phyloP scores from a whole-genome alignment of 768 basidiomycete genomes.

The Leucocoprinus leucothites region DNA sequence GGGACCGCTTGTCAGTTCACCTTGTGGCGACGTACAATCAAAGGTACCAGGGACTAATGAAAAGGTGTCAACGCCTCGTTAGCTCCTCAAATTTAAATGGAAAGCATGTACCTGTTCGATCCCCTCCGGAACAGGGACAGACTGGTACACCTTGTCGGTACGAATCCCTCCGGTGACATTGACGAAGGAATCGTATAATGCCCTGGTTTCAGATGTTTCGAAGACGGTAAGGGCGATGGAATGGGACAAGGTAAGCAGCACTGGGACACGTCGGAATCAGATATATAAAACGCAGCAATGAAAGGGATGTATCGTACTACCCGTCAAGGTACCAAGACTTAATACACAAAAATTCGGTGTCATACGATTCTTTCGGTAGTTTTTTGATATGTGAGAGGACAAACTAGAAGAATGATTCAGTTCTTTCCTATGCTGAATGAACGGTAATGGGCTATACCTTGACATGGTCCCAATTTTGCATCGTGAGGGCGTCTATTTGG shows the following conservation, averaged over 20 bases:
- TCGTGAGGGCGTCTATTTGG: conserved; percentile 86
- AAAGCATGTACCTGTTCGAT: conserved; percentile 63
- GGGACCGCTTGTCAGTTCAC: conserved; percentile 85
- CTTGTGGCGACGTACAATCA: conserved; percentile 64
- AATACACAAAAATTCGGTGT: conserved; percentile 93
- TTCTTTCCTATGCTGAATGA: neutral
- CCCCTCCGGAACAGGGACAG: conserved; percentile 78
- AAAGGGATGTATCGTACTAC: too few species aligned
- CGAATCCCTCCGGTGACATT: conserved; percentile 87
- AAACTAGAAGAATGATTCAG: conserved; percentile 50
- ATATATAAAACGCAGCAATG: too few species aligned
- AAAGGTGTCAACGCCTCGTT: neutral
- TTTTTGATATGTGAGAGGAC: conserved; percentile 83
- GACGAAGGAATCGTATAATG: conserved; percentile 74
- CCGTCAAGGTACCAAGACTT: conserved; percentile 98
- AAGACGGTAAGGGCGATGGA: conserved; percentile 83
- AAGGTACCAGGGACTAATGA: conserved; percentile 67
- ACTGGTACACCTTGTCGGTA: conserved; percentile 63
- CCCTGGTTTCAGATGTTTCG: conserved; percentile 85
- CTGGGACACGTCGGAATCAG: conserved; percentile 44
- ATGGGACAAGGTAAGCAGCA: conserved; percentile 83
- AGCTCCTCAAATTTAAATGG: neutral
- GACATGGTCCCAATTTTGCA: conserved; percentile 99
- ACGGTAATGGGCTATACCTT: conserved; percentile 51
- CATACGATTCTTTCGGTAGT: conserved; percentile 89